A percentile compares a stretch with the other conserved stretches of the same genome.
Evolutionary conservation across 768 basidiomycete species (phyloP).

Genomic region (Crepidotus variabilis): DNA sequence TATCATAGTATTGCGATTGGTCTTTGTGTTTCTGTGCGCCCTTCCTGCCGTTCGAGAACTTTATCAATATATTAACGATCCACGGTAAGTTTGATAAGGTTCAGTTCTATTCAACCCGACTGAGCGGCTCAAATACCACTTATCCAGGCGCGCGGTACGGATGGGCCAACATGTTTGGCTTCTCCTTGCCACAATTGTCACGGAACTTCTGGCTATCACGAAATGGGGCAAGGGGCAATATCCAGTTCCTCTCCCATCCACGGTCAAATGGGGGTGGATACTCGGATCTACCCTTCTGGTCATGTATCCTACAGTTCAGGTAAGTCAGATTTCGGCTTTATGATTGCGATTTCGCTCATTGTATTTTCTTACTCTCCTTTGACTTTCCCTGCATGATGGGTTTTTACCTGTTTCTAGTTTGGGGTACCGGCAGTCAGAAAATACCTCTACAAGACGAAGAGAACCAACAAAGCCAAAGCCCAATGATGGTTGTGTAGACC

Average conservation of each 20-base stretch:
- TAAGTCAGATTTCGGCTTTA: conserved; percentile 28
- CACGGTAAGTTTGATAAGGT: conserved; percentile 49
- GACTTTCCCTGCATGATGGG: conserved; percentile 14
- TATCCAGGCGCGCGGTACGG: conserved; percentile 67
- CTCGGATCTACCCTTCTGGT: conserved; percentile 55
- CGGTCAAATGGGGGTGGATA: conserved; percentile 67
- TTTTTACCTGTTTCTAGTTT: conserved; percentile 42
- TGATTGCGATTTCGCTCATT: conserved; percentile 10
- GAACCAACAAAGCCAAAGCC: conserved; percentile 29
- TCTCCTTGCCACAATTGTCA: conserved; percentile 78
- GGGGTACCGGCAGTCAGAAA: conserved; percentile 56
- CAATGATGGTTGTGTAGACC: conserved; percentile 16
- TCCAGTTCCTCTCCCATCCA: conserved; percentile 53
- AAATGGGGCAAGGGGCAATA: conserved; percentile 83
- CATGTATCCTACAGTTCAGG: conserved; percentile 67
- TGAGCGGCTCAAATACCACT: conserved; percentile 2
- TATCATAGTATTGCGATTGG: conserved; percentile 69
- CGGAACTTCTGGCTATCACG: conserved; percentile 73
- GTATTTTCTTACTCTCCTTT: conserved; percentile 5
- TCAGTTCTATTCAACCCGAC: conserved; percentile 4
- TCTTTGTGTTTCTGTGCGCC: conserved; percentile 80
- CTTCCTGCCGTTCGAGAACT: conserved; percentile 82
- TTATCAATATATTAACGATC: conserved; percentile 79
- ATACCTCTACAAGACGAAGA: conserved; percentile 44
- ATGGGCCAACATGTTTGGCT: conserved; percentile 93